Evolutionary conservation across 331 rosid species (phyloP).

Genomic region (Malus hybrid): DNA sequence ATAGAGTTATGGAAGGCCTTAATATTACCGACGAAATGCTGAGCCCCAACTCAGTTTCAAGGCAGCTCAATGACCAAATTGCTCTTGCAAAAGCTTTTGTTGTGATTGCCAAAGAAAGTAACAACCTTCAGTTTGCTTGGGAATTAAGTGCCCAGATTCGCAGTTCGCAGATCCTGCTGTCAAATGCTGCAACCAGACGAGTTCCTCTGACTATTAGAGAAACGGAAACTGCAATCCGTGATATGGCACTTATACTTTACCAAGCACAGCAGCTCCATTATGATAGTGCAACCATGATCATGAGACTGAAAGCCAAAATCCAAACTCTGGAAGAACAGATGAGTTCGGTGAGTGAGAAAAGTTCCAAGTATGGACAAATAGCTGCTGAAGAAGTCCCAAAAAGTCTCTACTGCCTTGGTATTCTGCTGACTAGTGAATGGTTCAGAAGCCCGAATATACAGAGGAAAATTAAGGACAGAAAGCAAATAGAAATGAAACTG

Average conservation of each 20-base stretch:
- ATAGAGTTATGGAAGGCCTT: constrained; percentile 80
- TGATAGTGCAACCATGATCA: constrained; percentile 89
- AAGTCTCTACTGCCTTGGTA: constrained; percentile 86
- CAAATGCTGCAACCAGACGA: constrained; percentile 83
- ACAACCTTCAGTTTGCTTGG: constrained; percentile 95
- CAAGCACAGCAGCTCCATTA: constrained; percentile 95
- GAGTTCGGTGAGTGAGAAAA: constrained; percentile 74
- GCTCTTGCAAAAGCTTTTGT: constrained; percentile 89
- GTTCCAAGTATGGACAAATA: constrained; percentile 87
- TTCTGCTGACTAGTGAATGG: constrained; percentile 84
- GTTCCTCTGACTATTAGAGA: constrained; percentile 55
- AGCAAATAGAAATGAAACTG: constrained; percentile 51
- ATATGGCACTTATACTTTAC: constrained; percentile 74
- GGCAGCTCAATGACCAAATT: constrained; percentile 84
- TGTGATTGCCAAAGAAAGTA: constrained; percentile 89
- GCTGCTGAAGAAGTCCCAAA: constrained; percentile 97
- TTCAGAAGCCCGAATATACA: constrained; percentile 46
- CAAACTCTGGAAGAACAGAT: constrained; percentile 82
- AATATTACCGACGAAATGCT: constrained; percentile 88
- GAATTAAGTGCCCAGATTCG: constrained; percentile 91
- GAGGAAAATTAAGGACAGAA: constrained; percentile 44
- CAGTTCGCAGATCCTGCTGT: constrained; percentile 77
- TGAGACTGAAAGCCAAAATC: constrained; percentile 84
- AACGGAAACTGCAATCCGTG: constrained; percentile 64
- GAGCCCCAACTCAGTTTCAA: constrained; percentile 59